Base-by-base conservation (phyloP, 1,139 yeast species). In the Maudiozyma humilis region DNA sequence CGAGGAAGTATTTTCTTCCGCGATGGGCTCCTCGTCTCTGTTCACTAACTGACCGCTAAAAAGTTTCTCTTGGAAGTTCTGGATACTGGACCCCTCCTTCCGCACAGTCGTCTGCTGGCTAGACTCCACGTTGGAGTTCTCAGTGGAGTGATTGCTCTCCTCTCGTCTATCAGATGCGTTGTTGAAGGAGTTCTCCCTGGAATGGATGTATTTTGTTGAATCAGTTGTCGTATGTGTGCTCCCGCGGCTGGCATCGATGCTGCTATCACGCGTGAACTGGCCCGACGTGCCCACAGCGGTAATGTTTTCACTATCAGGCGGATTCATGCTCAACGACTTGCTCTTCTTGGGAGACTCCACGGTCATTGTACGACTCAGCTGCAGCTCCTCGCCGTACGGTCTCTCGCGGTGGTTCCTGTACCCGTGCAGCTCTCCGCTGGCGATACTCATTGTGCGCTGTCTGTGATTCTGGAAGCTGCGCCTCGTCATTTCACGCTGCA, bases 401-500 rank as follows among this genome's bases (percentile, higher is more conserved):
- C 8, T 18, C 2, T 32, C 35, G 35, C 18, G 16, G 4, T 17
- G 13, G 27, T 10, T 17, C n/a, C 20, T 17, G 23, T 18, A 16
- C 12, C 31, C 15, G 15, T 35, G 10, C 15, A 12, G 20, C 19
- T 6, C 27, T 8, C 16, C 4, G 2, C 18, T 5, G 14, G 10
- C 30, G 13, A 25, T 25, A 1, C 71, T 63, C 45, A 56, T 60
- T 0, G 79, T 17, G 12, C 17, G 31, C 29, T 19, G 27, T 39
- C 43, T 42, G 14, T 36, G 44, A 3, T 42, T 44, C 20, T 20
- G 27, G 13, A 42, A 32, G 27, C 46, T 42, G 13, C 51, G 20
- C 32, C 40, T 48, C 30, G 85, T 79, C 47, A 83, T 60, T 44
- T 63, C 64, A 42, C 65, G 51, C 32, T 57, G 60, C 36, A 62